Percentiles rank a stretch among this genome's conserved stretches.
Conservation (phyloP, 1,139 yeast species). For the Sugiyamaella castrensis region DNA sequence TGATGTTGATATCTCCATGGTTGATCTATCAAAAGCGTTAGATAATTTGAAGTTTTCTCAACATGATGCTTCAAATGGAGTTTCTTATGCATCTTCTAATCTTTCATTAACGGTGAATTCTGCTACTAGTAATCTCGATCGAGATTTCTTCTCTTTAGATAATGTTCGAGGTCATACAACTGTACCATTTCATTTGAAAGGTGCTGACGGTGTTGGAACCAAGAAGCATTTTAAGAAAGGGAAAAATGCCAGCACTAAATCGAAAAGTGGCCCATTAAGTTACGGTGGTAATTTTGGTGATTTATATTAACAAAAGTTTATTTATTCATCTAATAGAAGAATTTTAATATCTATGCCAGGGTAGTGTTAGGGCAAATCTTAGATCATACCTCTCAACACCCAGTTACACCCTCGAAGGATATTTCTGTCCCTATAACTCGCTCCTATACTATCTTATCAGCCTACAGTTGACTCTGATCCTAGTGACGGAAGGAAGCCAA, state of each 20-base stretch:
- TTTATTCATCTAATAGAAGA: too few relatives aligned
- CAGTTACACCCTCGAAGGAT: too few relatives aligned
- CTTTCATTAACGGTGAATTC: constrained; percentile 44
- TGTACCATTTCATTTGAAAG: constrained; percentile 68
- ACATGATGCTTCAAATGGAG: constrained; percentile 51
- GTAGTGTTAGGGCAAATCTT: too few relatives aligned
- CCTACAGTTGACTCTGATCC: too few relatives aligned
- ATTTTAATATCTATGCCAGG: too few relatives aligned
- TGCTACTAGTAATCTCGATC: constrained; percentile 56
- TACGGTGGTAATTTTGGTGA: constrained; percentile 21
- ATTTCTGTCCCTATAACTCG: too few relatives aligned
- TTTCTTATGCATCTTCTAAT: constrained; percentile 38
- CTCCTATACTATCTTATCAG: too few relatives aligned
- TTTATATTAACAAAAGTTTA: constrained; percentile 10
- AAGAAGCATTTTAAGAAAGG: constrained; percentile 83
- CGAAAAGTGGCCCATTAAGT: constrained; percentile 7
- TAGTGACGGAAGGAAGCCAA: too few relatives aligned
- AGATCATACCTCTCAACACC: too few relatives aligned
- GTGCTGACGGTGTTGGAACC: constrained; percentile 29
- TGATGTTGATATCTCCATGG: constrained; percentile 44
- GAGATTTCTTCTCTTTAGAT: constrained; percentile 74
- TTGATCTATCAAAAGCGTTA: constrained; percentile 69
- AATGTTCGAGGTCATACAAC: constrained; percentile 59
- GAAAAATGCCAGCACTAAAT: constrained; percentile 60
- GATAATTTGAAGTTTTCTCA: constrained; percentile 73